Conservation (phyloP, 2,329 filamentous ascomycete species). For the Penicillium sp. region DNA sequence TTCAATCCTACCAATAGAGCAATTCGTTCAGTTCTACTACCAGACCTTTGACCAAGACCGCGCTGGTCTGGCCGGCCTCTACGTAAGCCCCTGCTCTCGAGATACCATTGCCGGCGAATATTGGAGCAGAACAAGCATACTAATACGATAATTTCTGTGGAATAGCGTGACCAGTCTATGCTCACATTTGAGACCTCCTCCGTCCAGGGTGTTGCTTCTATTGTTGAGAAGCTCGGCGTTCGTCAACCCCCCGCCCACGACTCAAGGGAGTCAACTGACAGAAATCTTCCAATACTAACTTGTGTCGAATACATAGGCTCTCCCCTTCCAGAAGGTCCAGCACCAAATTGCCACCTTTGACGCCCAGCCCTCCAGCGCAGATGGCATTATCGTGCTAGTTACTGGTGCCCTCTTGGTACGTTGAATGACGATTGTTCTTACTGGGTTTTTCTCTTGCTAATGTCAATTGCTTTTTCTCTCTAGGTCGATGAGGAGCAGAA, state of each 20-base stretch:
- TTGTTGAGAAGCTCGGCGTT: conserved; percentile 80
- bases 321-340: conserved; percentile 77
- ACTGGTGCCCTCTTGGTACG: conserved; percentile 80
- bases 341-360: conserved; percentile 76
- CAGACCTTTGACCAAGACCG: conserved; percentile 75
- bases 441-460: background rate
- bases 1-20: conserved; percentile 53
- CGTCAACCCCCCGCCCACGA: conserved; percentile 28
- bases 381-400: conserved; percentile 78
- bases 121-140: background rate
- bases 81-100: conserved; percentile 59
- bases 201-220: conserved; percentile 59
- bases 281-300: background rate
- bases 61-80: conserved; percentile 63
- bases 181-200: conserved; percentile 81
- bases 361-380: conserved; percentile 70
- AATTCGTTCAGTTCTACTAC: conserved; percentile 92
- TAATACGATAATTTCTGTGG: conserved; percentile 10
- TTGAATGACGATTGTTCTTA: background rate
- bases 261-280: background rate
- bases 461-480: background rate
- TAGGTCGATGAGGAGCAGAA: conserved; percentile 81
- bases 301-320: conserved; percentile 48
- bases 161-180: conserved; percentile 77
- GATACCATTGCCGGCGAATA: background rate